Base-by-base conservation (phyloP, 257 asterid genomes). In the Rauvolfia tetraphylla region DNA sequence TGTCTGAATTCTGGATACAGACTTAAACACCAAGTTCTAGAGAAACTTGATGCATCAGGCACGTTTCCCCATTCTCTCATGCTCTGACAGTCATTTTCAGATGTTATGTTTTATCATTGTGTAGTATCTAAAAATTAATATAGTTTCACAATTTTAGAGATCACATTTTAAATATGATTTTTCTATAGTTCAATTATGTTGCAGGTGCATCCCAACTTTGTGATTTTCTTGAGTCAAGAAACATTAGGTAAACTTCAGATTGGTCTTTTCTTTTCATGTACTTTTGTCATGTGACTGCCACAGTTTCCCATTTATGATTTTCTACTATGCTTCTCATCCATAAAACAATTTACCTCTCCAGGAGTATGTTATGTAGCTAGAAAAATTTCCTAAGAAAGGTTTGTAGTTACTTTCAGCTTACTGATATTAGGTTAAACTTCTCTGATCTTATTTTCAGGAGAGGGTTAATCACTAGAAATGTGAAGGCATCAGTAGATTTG, bases 131-230 rank as follows among this genome's bases (percentile, higher is more conserved):
- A n/a, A 2, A 38, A 1, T 70, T 5, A 3, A 38, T 39, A 57
- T 44, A 1, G 17, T 33, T 65, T 13, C 5, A 39, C 41, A 31
- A 51, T 25, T 49, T 62, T 17, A 31, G 72, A 67, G 49, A 38
- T 67, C 44, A 8, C 49, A 34, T 38, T 31, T 67, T 67, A 41
- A 67, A 39, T 67, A 76, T 48, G 74, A 71, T 42, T 25, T 41
- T 66, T 76, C 39, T 71, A 68, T 44, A 77, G 72, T 82, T 78
- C 41, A n/a, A 34, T 76, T 75, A 76, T 83, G 81, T 68, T 85
- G 85, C 96, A 95, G 99, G 99, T 83, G 97, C 98, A 62, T 74
- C 87, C 11, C 94, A 95, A 67, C 99, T 95, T 79, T 95, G 87
- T 71, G 81, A 83, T 71, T 95, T 86, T 90, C 96, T 95, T 18